phyloP scores from a whole-genome alignment of 768 basidiomycete genomes.

The Trametes punicea region DNA sequence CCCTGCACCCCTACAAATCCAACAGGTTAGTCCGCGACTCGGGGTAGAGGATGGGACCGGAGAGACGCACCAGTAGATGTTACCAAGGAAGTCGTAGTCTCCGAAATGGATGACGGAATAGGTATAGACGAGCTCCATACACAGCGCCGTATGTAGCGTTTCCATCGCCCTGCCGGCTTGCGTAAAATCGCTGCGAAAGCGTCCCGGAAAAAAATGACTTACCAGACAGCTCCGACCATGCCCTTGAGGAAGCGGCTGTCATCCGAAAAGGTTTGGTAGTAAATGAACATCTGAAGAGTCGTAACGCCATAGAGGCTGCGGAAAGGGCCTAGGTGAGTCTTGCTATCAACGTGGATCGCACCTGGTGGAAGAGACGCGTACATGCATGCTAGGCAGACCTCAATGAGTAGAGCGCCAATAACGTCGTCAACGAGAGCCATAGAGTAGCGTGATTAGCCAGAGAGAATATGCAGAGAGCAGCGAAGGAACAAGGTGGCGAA shows the following conservation, averaged over 20 bases:
- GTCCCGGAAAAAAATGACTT: not conserved
- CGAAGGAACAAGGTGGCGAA: not conserved
- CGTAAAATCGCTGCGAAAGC: not conserved
- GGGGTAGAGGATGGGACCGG: not conserved
- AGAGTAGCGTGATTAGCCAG: not conserved
- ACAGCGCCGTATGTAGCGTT: conserved; percentile 5
- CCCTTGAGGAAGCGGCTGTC: conserved; percentile 4
- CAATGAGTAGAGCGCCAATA: conserved; percentile 1
- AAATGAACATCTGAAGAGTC: conserved; percentile 6
- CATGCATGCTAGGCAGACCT: conserved; percentile 12
- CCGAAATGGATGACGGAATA: conserved; percentile 7
- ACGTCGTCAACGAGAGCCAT: conserved; percentile 1
- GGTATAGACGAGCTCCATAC: conserved; percentile 5
- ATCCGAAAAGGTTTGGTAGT: not conserved
- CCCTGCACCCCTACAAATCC: not conserved
- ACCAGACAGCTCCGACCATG: conserved; percentile 4
- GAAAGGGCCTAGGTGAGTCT: no score
- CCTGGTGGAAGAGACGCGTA: not conserved
- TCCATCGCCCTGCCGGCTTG: not conserved
- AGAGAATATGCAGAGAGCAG: not conserved
- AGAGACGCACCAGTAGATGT: conserved; percentile 1
- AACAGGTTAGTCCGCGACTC: no score
- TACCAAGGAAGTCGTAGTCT: conserved; percentile 5
- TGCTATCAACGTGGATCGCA: no score
- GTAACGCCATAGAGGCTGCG: conserved; percentile 10